These are phyloP conservation scores for Diacronema lutheri DNA, from an alignment of 78 protist species.

Conservation along the genomic window DNA sequence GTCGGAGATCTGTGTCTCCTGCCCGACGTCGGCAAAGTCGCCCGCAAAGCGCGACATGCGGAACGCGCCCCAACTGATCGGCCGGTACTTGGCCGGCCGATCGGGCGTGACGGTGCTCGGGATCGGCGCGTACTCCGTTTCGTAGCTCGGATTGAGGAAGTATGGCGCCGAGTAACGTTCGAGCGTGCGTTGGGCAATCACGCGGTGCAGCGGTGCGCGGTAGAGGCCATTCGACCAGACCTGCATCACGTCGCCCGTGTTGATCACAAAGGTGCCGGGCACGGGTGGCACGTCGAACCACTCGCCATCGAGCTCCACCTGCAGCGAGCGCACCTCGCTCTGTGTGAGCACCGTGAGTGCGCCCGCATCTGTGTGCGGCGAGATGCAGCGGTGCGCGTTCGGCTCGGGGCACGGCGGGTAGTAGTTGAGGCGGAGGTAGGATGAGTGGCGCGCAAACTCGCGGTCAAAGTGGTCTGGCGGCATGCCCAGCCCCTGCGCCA, in stretches of 20 bases:
- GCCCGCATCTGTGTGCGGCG: slow-evolving; percentile 33
- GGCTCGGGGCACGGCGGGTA: slow-evolving; percentile 17
- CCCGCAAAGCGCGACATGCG: slow-evolving; percentile 14
- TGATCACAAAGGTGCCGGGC: slow-evolving; percentile 1
- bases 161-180: slow-evolving; percentile 23
- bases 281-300: slow-evolving; percentile 14
- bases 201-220: slow-evolving; percentile 12
- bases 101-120: background rate
- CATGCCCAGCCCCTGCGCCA: background rate
- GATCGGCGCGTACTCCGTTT: background rate
- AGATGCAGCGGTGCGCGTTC: background rate
- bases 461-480: background rate
- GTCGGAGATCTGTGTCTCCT: slow-evolving; percentile 10
- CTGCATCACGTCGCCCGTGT: slow-evolving; percentile 46
- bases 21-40: slow-evolving; percentile 19
- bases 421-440: slow-evolving; percentile 22
- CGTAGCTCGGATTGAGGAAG: slow-evolving; percentile 13
- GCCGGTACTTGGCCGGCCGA: background rate
- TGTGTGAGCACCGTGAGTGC: slow-evolving; percentile 18
- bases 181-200: background rate
- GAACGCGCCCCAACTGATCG: slow-evolving; percentile 9
- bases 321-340: slow-evolving; percentile 8
- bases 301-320: background rate
- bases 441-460: background rate
- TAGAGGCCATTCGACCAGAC: slow-evolving; percentile 1